Conservation (phyloP, 306 rosid species). For the Vigna mungo region DNA sequence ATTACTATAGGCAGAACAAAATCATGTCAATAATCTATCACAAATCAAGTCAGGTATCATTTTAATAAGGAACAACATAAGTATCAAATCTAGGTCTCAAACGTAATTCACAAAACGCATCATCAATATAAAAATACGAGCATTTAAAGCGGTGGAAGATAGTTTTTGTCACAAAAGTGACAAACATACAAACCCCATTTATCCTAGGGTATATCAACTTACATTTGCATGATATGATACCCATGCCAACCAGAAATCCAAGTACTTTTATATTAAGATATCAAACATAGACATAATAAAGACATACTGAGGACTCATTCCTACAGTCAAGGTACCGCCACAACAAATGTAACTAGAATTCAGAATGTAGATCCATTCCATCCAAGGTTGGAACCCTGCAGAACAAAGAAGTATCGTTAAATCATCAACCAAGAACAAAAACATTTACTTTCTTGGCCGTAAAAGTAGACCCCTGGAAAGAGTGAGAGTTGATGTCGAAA, state of each 20-base stretch:
- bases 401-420: conserved; percentile 43
- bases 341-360: conserved; percentile 19
- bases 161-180: conserved; percentile 18
- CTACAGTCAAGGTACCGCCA: conserved; percentile 27
- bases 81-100: conserved; percentile 18
- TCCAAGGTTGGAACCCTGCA: conserved; percentile 93
- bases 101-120: conserved; percentile 28
- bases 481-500: conserved; percentile 26
- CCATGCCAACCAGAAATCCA: not conserved
- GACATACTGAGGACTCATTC: conserved; percentile 31
- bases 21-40: not conserved
- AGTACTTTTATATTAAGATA: conserved; percentile 23
- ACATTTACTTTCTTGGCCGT: not conserved
- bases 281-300: conserved; percentile 30
- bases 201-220: conserved; percentile 4
- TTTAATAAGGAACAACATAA: conserved; percentile 12
- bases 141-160: not conserved
- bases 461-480: conserved; percentile 15
- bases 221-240: conserved; percentile 11
- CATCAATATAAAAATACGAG: conserved; percentile 20
- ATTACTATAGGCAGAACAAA: not conserved
- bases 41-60: not conserved
- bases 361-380: conserved; percentile 93
- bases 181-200: conserved; percentile 30
- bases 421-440: not conserved